A percentile compares a stretch with the other conserved stretches of the same genome.
phyloP scores from a whole-genome alignment of 257 asterid species.

The Nicotiana undulata region DNA sequence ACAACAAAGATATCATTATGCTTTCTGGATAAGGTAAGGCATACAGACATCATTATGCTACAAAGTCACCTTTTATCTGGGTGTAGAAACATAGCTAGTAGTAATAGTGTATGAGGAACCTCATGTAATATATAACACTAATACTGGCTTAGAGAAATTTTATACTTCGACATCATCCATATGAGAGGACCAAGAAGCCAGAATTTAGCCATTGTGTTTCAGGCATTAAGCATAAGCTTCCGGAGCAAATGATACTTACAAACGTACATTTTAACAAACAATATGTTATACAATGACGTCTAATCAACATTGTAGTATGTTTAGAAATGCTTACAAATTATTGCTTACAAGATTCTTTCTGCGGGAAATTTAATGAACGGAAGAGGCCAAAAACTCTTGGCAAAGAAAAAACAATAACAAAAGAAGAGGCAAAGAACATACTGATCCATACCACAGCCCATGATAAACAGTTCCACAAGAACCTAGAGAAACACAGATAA shows the following conservation, averaged over 20 bases:
- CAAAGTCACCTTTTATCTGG: neutral
- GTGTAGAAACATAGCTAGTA: neutral
- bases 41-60: neutral
- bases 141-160: neutral
- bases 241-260: neutral
- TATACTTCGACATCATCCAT: neutral
- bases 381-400: neutral
- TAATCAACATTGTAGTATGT: neutral
- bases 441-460: slow-evolving; percentile 98
- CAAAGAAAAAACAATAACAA: slow-evolving; percentile 6
- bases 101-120: neutral
- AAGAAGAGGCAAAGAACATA: slow-evolving; percentile 57
- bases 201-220: neutral
- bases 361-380: neutral
- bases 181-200: neutral
- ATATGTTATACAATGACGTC: neutral
- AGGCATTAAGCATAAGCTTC: neutral
- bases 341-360: neutral
- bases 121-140: neutral
- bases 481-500: slow-evolving; percentile 39
- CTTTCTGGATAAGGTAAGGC: neutral
- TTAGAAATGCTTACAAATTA: neutral
- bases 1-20: slow-evolving; percentile 14
- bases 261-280: neutral
- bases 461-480: slow-evolving; percentile 95